Base-by-base conservation (phyloP, 306 rosid genomes). In the Crataegus laevigata region DNA sequence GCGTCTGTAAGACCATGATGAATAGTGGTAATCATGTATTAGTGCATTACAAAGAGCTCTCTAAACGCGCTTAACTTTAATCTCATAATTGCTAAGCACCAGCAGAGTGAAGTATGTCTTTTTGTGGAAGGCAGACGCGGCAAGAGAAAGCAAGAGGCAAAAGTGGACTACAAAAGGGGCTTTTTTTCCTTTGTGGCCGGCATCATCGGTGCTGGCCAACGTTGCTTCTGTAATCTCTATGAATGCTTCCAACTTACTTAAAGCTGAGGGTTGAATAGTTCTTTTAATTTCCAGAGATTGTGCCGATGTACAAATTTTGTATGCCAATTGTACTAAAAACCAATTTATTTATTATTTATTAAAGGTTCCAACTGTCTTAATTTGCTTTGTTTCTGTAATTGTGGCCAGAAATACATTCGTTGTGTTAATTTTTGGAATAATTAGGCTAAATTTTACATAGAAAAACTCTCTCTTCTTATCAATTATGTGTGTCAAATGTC, bases 211-310 rank as follows among this genome's bases (percentile, higher is more conserved):
- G 69, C 28, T 66, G 63, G 55, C 83, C 83, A 58, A 77, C 38
- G 29, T 65, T 45, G 75, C 60, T 79, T 72, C 64, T 64, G 54
- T 66, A 72, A 40, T 72, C 42, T 72, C 78, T 77, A 17, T 19
- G 78, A 83, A 66, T 64, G 71, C 79, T 66, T 85, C 81, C 58
- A 11, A 40, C 51, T 75, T 63, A 77, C 89, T 75, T 82, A 25
- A 12, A 25, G 4, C 70, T 73, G 52, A 76, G 69, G 82, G 69
- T 76, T 51, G 69, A 64, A 55, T 24, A 15, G 11, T 52, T 40
- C 47, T 40, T 19, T 10, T n/a, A 51, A 47, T 8, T 6, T n/a
- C 11, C 71, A 43, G 61, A 1, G 40, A 26, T 52, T 66, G 51
- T 63, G 66, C 52, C 28, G 45, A 3, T 66, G 34, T 24, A 8